Conservation (phyloP, 768 basidiomycete species). For the Leccinellum rugosiceps region DNA sequence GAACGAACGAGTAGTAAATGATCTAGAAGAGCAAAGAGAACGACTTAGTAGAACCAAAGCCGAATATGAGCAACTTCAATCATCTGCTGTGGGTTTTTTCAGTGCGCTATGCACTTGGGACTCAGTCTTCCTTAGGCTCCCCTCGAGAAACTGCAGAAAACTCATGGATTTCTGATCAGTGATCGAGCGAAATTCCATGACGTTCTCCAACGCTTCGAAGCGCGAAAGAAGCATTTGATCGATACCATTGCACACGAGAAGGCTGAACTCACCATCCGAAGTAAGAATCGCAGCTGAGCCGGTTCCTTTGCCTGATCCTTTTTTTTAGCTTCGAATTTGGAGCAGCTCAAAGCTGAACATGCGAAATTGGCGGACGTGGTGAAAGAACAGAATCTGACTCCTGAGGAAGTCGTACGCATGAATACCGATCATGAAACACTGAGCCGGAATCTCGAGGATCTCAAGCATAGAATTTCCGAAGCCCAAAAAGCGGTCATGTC, state of each 20-base stretch:
- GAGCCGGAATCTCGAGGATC: constrained; percentile 67
- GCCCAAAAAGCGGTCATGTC: constrained; percentile 69
- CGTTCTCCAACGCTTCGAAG: constrained; percentile 67
- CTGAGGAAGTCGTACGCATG: constrained; percentile 90
- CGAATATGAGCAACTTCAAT: constrained; percentile 57
- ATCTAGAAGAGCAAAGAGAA: constrained; percentile 57
- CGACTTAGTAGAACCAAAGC: constrained; percentile 44
- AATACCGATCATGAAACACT: constrained; percentile 84
- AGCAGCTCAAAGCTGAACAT: constrained; percentile 63
- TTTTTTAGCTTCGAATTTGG: constrained; percentile 55
- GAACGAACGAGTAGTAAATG: constrained; percentile 62
- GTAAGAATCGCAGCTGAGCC: constrained; percentile 34
- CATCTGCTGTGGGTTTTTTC: constrained; percentile 49
- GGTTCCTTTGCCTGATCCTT: background rate
- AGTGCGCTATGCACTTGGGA: background rate
- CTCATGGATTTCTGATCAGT: constrained; percentile 58
- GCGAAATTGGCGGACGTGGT: constrained; percentile 62
- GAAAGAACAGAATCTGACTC: constrained; percentile 82
- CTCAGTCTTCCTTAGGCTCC: constrained; percentile 46
- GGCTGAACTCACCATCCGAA: constrained; percentile 54
- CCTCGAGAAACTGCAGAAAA: constrained; percentile 57
- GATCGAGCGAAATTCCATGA: constrained; percentile 81
- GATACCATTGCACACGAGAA: constrained; percentile 67
- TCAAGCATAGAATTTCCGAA: constrained; percentile 72
- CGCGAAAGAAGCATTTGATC: constrained; percentile 62